Conservation (phyloP, 139 green algal species). For the Astrephomene gubernaculifera region DNA sequence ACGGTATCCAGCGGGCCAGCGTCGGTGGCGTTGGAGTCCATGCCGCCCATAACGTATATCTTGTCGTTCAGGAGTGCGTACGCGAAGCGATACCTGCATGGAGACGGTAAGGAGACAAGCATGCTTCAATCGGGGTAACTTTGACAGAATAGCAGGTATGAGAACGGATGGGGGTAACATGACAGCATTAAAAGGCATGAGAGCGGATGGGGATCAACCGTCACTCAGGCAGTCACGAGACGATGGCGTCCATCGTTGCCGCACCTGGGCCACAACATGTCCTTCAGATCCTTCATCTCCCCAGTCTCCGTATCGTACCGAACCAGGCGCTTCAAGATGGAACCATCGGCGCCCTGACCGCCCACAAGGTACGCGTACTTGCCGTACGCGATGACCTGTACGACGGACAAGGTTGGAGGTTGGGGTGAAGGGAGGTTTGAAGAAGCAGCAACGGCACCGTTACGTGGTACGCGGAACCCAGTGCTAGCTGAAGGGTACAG, state of each 20-base stretch:
- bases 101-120: background rate
- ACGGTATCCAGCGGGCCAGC: background rate
- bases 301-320: slow-evolving; percentile 39
- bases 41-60: slow-evolving; percentile 63
- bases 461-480: too few species aligned
- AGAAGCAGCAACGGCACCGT: too few species aligned
- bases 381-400: slow-evolving; percentile 38
- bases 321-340: background rate
- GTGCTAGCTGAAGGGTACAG: too few species aligned
- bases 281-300: background rate
- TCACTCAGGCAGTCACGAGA: too few species aligned
- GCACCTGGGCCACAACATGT: background rate
- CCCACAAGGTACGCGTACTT: slow-evolving; percentile 52
- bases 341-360: slow-evolving; percentile 4
- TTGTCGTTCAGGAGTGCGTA: slow-evolving; percentile 52
- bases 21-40: background rate
- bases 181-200: too few species aligned
- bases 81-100: slow-evolving; percentile 42
- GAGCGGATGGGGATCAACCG: too few species aligned
- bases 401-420: too few species aligned
- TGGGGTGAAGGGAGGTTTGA: too few species aligned
- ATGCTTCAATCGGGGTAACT: background rate
- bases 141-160: too few species aligned
- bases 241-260: background rate
- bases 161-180: too few species aligned